phyloP scores from a whole-genome alignment of 192 early-diverging fungal species.

The Backusella tarrabulga region DNA sequence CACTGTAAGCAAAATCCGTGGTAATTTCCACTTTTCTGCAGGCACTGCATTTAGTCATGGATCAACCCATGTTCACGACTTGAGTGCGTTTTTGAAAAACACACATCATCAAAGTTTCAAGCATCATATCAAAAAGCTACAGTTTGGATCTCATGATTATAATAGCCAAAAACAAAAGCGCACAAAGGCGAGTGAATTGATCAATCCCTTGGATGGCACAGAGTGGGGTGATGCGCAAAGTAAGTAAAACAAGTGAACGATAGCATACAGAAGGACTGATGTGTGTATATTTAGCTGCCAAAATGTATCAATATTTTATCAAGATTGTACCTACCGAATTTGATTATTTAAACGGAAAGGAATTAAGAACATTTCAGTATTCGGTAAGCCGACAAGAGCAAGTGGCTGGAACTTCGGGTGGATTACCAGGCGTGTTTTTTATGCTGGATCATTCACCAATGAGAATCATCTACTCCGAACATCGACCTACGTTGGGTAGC shows the following conservation, averaged over 20 bases:
- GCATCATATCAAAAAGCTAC: constrained; percentile 76
- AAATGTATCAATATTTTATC: constrained; percentile 88
- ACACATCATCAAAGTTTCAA: constrained; percentile 71
- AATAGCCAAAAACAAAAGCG: constrained; percentile 18
- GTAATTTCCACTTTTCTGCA: constrained; percentile 91
- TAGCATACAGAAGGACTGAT: not conserved
- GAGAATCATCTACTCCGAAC: constrained; percentile 82
- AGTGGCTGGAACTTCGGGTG: constrained; percentile 36
- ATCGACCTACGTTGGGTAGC: constrained; percentile 73
- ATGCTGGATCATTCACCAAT: constrained; percentile 95
- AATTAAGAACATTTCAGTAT: constrained; percentile 85
- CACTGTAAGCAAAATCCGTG: constrained; percentile 85
- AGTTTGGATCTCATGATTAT: constrained; percentile 60
- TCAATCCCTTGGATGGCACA: constrained; percentile 68
- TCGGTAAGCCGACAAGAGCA: constrained; percentile 88
- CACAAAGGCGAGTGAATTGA: constrained; percentile 9
- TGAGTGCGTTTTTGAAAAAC: constrained; percentile 10
- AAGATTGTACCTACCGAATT: constrained; percentile 91
- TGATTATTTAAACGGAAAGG: constrained; percentile 66
- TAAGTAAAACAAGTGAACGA: constrained; percentile 4
- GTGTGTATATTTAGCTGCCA: constrained; percentile 7
- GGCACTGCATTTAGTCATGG: constrained; percentile 71
- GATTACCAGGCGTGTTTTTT: constrained; percentile 67
- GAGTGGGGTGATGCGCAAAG: constrained; percentile 46
- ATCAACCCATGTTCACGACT: constrained; percentile 17